Evolutionary conservation across 768 basidiomycete genomes (phyloP).

Genomic region (Amanita phalloides): DNA sequence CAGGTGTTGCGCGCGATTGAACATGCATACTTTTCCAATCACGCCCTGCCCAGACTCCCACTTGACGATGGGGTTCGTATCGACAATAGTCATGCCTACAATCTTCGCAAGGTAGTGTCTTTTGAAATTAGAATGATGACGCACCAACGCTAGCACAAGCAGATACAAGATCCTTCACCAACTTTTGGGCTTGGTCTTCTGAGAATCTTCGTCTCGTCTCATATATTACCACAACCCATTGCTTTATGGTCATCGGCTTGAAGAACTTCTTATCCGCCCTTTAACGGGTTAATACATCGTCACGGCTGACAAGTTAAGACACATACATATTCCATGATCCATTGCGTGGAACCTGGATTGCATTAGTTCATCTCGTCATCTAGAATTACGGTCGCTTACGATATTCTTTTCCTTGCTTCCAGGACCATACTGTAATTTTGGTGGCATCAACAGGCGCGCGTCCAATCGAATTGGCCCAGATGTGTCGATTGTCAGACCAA

Average conservation of each 20-base stretch:
- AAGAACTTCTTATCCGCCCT: constrained; percentile 67
- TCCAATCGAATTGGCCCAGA: constrained; percentile 37
- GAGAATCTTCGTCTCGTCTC: constrained; percentile 45
- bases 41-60: constrained; percentile 51
- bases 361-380: constrained; percentile 5
- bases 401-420: constrained; percentile 41
- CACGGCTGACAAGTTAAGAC: background rate
- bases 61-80: constrained; percentile 31
- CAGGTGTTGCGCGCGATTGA: background rate
- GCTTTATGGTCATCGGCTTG: constrained; percentile 36
- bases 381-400: constrained; percentile 23
- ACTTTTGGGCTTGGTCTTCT: constrained; percentile 26
- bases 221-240: constrained; percentile 59
- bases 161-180: constrained; percentile 40
- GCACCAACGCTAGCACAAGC: constrained; percentile 48
- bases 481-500: constrained; percentile 51
- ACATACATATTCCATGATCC: constrained; percentile 75
- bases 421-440: constrained; percentile 53
- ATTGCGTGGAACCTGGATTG: constrained; percentile 39
- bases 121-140: constrained; percentile 17
- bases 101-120: constrained; percentile 20
- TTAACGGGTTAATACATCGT: constrained; percentile 25
- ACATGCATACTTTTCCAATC: constrained; percentile 24
- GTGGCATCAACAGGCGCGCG: constrained; percentile 51
- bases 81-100: constrained; percentile 47